These are phyloP conservation scores for Starmerella vaccinii DNA, from an alignment of 805 yeast genomes.

Conservation along the genomic window DNA sequence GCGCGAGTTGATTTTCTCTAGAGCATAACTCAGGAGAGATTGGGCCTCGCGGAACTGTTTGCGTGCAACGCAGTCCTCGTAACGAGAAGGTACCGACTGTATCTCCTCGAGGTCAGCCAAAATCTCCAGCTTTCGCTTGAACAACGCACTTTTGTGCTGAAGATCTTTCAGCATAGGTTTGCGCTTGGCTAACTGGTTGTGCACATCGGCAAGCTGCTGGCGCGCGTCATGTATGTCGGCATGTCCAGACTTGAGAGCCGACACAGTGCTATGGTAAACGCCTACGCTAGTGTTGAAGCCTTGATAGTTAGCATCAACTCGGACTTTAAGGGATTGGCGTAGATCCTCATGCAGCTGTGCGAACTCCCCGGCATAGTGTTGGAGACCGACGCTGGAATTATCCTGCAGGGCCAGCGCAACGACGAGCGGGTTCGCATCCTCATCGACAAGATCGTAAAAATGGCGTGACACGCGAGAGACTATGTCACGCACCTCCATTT, in stretches of 20 bases:
- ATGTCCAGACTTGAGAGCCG: constrained; percentile 57
- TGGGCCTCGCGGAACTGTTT: constrained; percentile 61
- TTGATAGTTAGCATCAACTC: constrained; percentile 56
- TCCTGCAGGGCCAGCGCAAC: constrained; percentile 74
- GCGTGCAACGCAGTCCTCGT: constrained; percentile 60
- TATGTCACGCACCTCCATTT: constrained; percentile 22
- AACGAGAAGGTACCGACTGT: constrained; percentile 45
- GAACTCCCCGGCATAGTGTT: constrained; percentile 62
- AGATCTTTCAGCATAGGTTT: constrained; percentile 53
- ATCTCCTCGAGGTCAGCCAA: constrained; percentile 57
- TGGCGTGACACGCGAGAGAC: constrained; percentile 20
- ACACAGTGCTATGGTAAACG: constrained; percentile 62
- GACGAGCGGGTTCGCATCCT: constrained; percentile 70
- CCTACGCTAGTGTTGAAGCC: constrained; percentile 80
- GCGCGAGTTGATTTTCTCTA: constrained; percentile 29
- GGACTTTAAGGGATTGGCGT: constrained; percentile 47
- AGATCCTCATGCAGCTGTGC: constrained; percentile 48
- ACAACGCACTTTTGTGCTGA: constrained; percentile 50
- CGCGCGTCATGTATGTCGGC: constrained; percentile 42
- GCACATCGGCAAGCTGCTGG: constrained; percentile 40
- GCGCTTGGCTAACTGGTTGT: constrained; percentile 42
- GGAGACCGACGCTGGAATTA: constrained; percentile 82
- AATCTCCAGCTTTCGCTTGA: constrained; percentile 59
- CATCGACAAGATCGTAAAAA: constrained; percentile 36
- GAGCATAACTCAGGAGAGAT: constrained; percentile 40